Evolutionary conservation across 1,284 basidiomycete species (phyloP), one percentile per base, ranked within the genome.

Genomic region (Pascua guehoae): DNA sequence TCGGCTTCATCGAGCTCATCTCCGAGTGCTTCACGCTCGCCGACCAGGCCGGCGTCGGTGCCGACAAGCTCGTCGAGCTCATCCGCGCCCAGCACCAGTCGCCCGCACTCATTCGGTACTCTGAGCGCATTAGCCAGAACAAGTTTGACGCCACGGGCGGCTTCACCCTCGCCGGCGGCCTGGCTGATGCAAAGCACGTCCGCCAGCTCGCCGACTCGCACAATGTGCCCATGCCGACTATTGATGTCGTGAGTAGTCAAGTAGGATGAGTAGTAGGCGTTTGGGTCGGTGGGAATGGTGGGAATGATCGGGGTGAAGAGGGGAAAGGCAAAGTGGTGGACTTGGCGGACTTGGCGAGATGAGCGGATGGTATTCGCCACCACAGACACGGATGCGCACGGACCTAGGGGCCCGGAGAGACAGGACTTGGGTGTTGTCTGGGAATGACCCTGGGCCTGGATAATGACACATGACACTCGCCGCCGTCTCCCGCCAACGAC

Each of bases 121-220:
- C 71, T 8, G 65, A 66, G 53, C 58, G 66, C 47, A 70, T 68
- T 49, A 61, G 65, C 12, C 57, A 72, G 44, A 80, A 90, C 76
- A 79, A 83, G 41, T 94, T 92, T 70, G 86, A 91, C 60, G 88
- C 86, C 16, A 80, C 82, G 10, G 80, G 81, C 42, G 92, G 91
- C n/a, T 94, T 95, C 73, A 81, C 86, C n/a, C 84, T 94, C 53
- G 86, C 87, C 41, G 89, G 89, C 15, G 92, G 91, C n/a, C 85
- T 94, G 67, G 91, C 91, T 67, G 91, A 94, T 70, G 84, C 85
- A 0, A 72, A 81, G 47, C 78, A 81, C 65, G 79, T 81, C 43
- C 72, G 77, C 47, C 69, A 73, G 58, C 68, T 82, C 9, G 81
- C 79, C 8, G 78, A 79, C 10, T 82, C 86, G 52, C 79, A 85